Conservation (phyloP, 1,284 basidiomycete species). For the Microbotryum violaceum region DNA sequence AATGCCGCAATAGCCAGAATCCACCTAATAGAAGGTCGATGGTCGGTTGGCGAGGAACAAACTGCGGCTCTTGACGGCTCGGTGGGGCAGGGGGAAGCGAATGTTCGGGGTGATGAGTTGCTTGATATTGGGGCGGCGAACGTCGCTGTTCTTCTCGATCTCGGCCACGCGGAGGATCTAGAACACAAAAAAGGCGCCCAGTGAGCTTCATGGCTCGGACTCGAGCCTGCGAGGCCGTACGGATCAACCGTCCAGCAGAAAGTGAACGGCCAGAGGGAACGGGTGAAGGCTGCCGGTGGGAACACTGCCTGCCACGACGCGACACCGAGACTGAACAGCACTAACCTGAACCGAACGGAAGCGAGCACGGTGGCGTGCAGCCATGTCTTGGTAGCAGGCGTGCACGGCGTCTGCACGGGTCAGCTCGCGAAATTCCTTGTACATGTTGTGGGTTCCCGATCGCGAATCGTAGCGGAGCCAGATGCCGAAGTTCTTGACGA, state of each 20-base stretch:
- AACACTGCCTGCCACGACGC: background rate
- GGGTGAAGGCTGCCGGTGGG: no score
- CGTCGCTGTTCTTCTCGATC: constrained; percentile 82
- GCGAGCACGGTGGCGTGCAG: constrained; percentile 95
- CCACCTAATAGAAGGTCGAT: constrained; percentile 43
- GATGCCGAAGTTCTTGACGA: constrained; percentile 99
- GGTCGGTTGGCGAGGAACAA: constrained; percentile 44
- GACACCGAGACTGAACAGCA: constrained; percentile 14
- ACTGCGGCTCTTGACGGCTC: constrained; percentile 46
- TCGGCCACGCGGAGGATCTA: constrained; percentile 89
- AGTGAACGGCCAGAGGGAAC: no score
- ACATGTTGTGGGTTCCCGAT: constrained; percentile 89
- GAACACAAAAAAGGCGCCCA: constrained; percentile 1
- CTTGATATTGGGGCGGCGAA: constrained; percentile 61
- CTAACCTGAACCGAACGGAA: constrained; percentile 95
- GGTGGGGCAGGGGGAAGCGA: constrained; percentile 98
- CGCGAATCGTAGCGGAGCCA: constrained; percentile 99
- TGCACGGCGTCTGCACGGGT: constrained; percentile 91
- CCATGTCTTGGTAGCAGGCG: constrained; percentile 99
- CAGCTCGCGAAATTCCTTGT: constrained; percentile 92
- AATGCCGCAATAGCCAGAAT: background rate
- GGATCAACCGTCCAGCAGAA: background rate
- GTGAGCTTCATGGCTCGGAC: background rate
- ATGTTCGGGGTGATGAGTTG: constrained; percentile 83
- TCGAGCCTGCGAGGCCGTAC: constrained; percentile 24